phyloP scores from a whole-genome alignment of 768 basidiomycete species.

The Hysterangium stoloniferum region DNA sequence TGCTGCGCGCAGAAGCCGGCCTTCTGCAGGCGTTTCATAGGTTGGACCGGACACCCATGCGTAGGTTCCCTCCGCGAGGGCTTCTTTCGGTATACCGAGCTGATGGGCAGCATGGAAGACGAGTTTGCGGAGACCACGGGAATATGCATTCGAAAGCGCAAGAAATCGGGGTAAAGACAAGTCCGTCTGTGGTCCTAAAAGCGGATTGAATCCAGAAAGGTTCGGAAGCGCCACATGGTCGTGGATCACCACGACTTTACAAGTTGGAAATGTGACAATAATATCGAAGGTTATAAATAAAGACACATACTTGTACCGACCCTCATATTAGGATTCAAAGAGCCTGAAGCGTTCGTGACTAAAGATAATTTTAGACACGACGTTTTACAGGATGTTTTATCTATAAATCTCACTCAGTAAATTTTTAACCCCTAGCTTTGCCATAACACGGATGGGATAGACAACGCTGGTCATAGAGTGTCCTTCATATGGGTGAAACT shows the following conservation, averaged over 20 bases:
- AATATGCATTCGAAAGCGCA: slow-evolving; percentile 80
- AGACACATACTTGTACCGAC: slow-evolving; percentile 69
- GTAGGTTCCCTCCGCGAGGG: slow-evolving; percentile 75
- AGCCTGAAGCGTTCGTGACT: slow-evolving; percentile 90
- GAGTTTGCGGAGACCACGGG: slow-evolving; percentile 56
- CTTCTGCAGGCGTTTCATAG: slow-evolving; percentile 86
- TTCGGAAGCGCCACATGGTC: slow-evolving; percentile 82
- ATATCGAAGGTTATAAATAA: neutral
- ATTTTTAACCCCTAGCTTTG: slow-evolving; percentile 63
- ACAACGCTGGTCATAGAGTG: slow-evolving; percentile 60
- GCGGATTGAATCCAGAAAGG: slow-evolving; percentile 68
- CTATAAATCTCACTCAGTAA: slow-evolving; percentile 53
- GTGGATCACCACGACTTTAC: slow-evolving; percentile 68
- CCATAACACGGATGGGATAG: slow-evolving; percentile 76
- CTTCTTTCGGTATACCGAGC: slow-evolving; percentile 43
- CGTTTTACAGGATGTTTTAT: no score
- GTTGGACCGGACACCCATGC: slow-evolving; percentile 90
- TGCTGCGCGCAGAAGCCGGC: slow-evolving; percentile 59
- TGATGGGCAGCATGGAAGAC: slow-evolving; percentile 65
- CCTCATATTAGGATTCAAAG: slow-evolving; percentile 60
- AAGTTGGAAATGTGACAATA: neutral
- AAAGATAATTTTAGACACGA: no score
- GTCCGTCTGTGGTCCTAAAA: slow-evolving; percentile 63
- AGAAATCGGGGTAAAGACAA: slow-evolving; percentile 65
- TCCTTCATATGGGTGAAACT: slow-evolving; percentile 88